Evolutionary conservation across 495 filamentous ascomycete genomes (phyloP).

Genomic region (Xylaria castorea): DNA sequence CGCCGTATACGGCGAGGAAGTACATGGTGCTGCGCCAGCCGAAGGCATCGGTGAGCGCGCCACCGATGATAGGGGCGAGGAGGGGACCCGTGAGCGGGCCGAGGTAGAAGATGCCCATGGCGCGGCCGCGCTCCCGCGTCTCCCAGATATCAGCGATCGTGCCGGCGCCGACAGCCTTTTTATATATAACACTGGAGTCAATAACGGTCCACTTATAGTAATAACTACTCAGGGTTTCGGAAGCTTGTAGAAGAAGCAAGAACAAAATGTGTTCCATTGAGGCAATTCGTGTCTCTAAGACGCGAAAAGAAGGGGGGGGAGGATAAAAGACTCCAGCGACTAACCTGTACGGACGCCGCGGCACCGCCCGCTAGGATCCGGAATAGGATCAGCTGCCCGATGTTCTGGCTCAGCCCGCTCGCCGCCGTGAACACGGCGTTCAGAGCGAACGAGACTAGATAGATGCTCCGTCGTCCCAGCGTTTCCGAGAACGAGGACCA

Average conservation of each 20-base stretch:
- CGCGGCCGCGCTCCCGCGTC: slow-evolving; percentile 74
- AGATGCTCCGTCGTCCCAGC: slow-evolving; percentile 83
- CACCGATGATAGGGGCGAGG: slow-evolving; percentile 86
- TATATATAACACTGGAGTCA: not conserved
- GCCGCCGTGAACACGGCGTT: slow-evolving; percentile 81
- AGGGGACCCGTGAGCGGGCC: slow-evolving; percentile 88
- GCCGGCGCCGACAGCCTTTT: slow-evolving; percentile 81
- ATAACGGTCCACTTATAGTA: not conserved
- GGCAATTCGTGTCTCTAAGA: not conserved
- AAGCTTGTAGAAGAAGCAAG: not conserved
- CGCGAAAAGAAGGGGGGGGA: not conserved
- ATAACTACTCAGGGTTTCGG: not conserved
- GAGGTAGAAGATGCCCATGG: slow-evolving; percentile 94
- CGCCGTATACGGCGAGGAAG: slow-evolving; percentile 84
- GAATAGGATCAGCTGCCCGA: slow-evolving; percentile 86
- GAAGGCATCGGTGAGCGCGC: slow-evolving; percentile 70
- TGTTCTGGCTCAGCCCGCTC: slow-evolving; percentile 74
- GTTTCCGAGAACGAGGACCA: slow-evolving; percentile 92
- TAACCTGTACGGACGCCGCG: slow-evolving; percentile 77
- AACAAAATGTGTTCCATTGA: not conserved
- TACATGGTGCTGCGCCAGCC: slow-evolving; percentile 88
- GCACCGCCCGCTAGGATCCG: slow-evolving; percentile 83
- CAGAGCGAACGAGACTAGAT: slow-evolving; percentile 79
- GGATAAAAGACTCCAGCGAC: not conserved
- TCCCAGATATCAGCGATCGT: slow-evolving; percentile 96